Evolutionary conservation across 805 yeast genomes (phyloP).

Genomic region (Metschnikowia bowlesiae): DNA sequence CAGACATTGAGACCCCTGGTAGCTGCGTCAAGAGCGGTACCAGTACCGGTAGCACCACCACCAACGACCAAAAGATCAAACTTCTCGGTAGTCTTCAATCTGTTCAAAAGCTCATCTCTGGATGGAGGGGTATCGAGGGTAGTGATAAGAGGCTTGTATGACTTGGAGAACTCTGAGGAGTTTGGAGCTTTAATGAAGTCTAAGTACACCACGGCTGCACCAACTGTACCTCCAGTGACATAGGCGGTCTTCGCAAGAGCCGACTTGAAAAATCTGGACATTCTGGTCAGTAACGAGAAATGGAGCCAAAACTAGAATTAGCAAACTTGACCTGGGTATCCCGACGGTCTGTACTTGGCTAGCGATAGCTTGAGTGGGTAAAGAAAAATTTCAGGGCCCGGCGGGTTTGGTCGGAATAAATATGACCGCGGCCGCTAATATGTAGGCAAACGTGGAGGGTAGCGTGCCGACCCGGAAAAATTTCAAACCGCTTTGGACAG

Average conservation of each 20-base stretch:
- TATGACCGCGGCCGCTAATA: slow-evolving; percentile 11
- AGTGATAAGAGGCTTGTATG: slow-evolving; percentile 44
- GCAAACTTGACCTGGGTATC: not conserved
- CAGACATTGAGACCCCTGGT: slow-evolving; percentile 89
- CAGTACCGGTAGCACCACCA: slow-evolving; percentile 96
- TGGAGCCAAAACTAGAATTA: not conserved
- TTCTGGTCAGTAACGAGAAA: slow-evolving; percentile 1
- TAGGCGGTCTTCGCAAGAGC: slow-evolving; percentile 28
- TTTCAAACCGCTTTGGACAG: not conserved
- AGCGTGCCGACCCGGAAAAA: slow-evolving; percentile 11
- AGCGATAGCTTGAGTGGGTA: not conserved
- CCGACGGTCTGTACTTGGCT: not conserved
- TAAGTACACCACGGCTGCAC: slow-evolving; percentile 36
- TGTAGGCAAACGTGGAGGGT: slow-evolving; percentile 14
- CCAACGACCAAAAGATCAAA: slow-evolving; percentile 86
- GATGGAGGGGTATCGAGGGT: slow-evolving; percentile 50
- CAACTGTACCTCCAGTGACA: slow-evolving; percentile 31
- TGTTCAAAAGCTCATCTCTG: slow-evolving; percentile 48
- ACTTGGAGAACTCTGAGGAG: slow-evolving; percentile 19
- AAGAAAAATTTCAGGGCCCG: slow-evolving; percentile 1
- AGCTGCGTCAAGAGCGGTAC: slow-evolving; percentile 87
- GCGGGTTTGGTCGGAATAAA: slow-evolving; percentile 10
- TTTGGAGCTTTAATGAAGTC: slow-evolving; percentile 37
- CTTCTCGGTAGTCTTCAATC: slow-evolving; percentile 34
- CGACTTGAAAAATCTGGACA: slow-evolving; percentile 19